Evolutionary conservation across 805 yeast genomes (phyloP).

Genomic region (Candida oleophila): DNA sequence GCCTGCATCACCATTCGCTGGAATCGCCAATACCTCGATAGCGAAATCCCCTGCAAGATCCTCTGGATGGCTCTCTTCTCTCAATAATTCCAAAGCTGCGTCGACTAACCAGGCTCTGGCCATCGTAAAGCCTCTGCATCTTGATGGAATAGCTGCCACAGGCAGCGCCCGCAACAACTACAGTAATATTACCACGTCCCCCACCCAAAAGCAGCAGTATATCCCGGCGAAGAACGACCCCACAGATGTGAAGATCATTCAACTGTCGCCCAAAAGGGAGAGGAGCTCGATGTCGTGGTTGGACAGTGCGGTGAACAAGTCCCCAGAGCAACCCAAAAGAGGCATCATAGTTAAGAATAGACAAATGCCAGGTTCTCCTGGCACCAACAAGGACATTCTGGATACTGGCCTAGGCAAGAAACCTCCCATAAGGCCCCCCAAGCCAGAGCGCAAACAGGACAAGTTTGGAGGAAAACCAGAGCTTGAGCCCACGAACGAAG

Average conservation of each 20-base stretch:
- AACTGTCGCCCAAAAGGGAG: conserved; percentile 2
- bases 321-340: conserved; percentile 4
- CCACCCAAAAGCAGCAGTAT: neutral
- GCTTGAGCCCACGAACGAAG: conserved; percentile 10
- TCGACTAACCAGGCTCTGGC: conserved; percentile 7
- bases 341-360: neutral
- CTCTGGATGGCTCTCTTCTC: conserved; percentile 16
- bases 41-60: no score
- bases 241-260: neutral
- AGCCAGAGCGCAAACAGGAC: neutral
- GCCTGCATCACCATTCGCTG: no score
- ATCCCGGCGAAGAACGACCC: neutral
- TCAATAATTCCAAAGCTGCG: conserved; percentile 10
- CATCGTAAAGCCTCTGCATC: conserved; percentile 1
- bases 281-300: conserved; percentile 4
- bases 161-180: neutral
- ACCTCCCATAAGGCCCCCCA: neutral
- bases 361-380: neutral
- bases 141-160: conserved; percentile 1
- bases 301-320: conserved; percentile 5
- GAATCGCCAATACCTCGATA: no score
- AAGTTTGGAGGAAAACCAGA: neutral
- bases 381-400: neutral
- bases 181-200: neutral
- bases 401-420: neutral